Evolutionary conservation across 176 grass and related monocot species (phyloP).

Genomic region (Pontederia crassipes): DNA sequence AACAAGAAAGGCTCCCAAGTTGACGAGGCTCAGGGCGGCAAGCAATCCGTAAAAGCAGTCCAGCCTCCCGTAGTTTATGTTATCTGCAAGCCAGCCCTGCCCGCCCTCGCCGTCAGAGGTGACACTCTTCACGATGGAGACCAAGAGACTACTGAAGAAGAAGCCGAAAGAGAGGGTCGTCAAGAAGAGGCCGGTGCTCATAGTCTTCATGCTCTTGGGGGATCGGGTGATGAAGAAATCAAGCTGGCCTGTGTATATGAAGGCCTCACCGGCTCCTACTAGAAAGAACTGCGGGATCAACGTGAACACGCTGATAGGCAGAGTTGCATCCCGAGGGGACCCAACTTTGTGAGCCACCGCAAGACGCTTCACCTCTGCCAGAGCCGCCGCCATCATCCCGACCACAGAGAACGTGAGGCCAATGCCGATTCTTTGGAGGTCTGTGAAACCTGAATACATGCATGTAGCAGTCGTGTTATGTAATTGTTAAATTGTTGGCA

Average conservation of each 20-base stretch:
- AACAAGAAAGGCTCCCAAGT: conserved; percentile 38
- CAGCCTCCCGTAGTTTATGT: conserved; percentile 57
- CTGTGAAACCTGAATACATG: conserved; percentile 36
- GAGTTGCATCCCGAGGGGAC: background rate
- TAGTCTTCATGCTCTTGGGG: conserved; percentile 83
- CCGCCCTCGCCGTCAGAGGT: conserved; percentile 13
- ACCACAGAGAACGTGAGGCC: conserved; percentile 44
- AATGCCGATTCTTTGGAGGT: conserved; percentile 61
- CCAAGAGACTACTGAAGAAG: conserved; percentile 68
- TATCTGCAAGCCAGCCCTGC: conserved; percentile 51
- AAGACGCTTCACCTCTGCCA: conserved; percentile 45
- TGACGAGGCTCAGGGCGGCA: conserved; percentile 36
- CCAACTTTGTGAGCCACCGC: conserved; percentile 7
- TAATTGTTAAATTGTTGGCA: background rate
- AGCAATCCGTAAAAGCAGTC: conserved; percentile 72
- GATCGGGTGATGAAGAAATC: conserved; percentile 91
- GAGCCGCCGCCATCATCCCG: conserved; percentile 46
- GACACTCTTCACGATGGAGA: conserved; percentile 45
- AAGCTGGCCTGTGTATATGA: conserved; percentile 82
- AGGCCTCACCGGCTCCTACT: conserved; percentile 68
- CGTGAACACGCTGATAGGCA: conserved; percentile 61
- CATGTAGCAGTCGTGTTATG: background rate
- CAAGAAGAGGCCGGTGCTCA: conserved; percentile 75
- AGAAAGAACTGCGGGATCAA: conserved; percentile 69
- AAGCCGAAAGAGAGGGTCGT: conserved; percentile 71